phyloP scores from a whole-genome alignment of 371 early-diverging fungal species.

The Parasitella parasitica region DNA sequence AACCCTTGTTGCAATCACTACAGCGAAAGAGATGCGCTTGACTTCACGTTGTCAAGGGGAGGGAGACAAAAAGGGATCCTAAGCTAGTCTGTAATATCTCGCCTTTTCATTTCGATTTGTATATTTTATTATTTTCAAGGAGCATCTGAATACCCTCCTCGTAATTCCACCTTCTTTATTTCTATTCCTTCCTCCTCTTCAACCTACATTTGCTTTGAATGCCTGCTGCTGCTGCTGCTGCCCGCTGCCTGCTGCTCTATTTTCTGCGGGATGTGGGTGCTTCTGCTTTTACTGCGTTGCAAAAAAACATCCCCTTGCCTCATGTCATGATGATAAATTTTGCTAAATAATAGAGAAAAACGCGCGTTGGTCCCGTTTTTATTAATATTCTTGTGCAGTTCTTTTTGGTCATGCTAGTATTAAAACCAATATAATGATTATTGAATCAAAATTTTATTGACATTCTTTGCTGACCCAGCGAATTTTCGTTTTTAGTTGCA shows the following conservation, averaged over 20 bases:
- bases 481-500: too few relatives aligned
- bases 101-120: conserved; percentile 1
- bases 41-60: conserved; percentile 1
- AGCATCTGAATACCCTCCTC: neutral
- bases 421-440: neutral
- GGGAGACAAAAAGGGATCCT: neutral
- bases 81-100: neutral
- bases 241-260: neutral
- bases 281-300: neutral
- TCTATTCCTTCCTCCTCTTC: neutral
- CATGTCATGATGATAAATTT: conserved; percentile 1
- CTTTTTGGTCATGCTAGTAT: neutral
- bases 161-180: neutral
- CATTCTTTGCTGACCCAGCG: too few relatives aligned
- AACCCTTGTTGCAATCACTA: neutral
- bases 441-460: conserved; percentile 1
- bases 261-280: neutral
- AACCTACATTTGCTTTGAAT: neutral
- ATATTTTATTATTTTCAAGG: neutral
- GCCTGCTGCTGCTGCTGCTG: neutral
- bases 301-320: neutral
- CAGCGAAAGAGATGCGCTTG: neutral
- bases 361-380: neutral
- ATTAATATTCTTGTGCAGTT: neutral
- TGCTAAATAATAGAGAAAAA: neutral